Conservation (phyloP, 305 asterid genomes). For the Fraxinus ornus region DNA sequence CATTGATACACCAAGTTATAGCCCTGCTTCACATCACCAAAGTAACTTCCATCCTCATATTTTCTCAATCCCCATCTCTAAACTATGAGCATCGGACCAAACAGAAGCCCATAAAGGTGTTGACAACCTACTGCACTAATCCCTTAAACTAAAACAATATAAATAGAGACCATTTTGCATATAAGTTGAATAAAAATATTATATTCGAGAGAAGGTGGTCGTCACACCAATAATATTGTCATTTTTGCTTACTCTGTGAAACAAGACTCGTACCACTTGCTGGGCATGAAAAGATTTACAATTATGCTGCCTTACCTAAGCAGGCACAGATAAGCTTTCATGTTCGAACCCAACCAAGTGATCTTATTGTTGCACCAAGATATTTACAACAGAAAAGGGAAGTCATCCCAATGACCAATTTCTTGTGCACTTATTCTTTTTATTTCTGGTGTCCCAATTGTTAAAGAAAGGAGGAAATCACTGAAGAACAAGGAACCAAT, state of each 20-base stretch:
- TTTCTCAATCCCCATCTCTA: neutral
- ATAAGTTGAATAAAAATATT: neutral
- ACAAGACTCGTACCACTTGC: neutral
- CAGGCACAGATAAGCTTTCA: slow-evolving; percentile 14
- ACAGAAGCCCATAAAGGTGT: neutral
- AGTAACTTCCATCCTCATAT: neutral
- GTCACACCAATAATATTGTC: neutral
- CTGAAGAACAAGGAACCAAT: slow-evolving; percentile 11
- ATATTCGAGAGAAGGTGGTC: neutral
- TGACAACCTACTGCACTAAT: neutral
- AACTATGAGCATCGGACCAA: neutral
- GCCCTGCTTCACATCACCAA: neutral
- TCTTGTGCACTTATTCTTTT: slow-evolving; percentile 14
- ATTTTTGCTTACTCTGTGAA: neutral
- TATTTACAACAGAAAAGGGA: slow-evolving; percentile 1
- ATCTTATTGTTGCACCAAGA: slow-evolving; percentile 25
- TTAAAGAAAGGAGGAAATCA: slow-evolving; percentile 11
- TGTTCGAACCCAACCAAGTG: neutral
- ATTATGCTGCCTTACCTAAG: slow-evolving; percentile 17
- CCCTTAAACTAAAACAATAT: neutral
- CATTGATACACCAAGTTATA: neutral
- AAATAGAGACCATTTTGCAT: neutral
- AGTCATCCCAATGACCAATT: slow-evolving; percentile 2
- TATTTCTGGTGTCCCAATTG: slow-evolving; percentile 11
- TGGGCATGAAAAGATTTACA: slow-evolving; percentile 2